Percentiles rank a stretch among this genome's conserved stretches.
Evolutionary conservation across 1,139 yeast species (phyloP).

Genomic region (Blastobotrys proliferans): DNA sequence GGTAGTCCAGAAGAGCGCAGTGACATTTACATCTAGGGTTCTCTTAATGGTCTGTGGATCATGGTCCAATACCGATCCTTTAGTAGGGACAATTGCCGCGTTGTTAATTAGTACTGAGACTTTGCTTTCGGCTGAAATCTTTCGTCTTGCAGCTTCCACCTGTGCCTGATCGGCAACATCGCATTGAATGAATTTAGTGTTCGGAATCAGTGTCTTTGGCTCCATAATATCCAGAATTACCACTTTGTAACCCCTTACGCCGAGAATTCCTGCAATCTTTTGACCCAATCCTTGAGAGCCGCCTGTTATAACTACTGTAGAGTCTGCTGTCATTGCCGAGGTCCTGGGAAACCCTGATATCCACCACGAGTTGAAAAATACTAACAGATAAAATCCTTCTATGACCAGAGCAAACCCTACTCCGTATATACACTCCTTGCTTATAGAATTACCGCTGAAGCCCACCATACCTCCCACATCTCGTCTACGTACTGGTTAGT

Average conservation of each 20-base stretch:
- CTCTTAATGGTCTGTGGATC: slow-evolving; percentile 26
- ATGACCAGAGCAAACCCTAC: slow-evolving; percentile 11
- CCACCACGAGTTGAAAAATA: slow-evolving; percentile 16
- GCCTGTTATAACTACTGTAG: slow-evolving; percentile 53
- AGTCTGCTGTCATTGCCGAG: slow-evolving; percentile 15
- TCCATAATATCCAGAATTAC: slow-evolving; percentile 49
- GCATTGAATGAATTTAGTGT: slow-evolving; percentile 41
- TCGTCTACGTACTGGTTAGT: slow-evolving; percentile 1
- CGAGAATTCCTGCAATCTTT: slow-evolving; percentile 40
- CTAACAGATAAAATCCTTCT: slow-evolving; percentile 14
- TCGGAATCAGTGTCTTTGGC: slow-evolving; percentile 32
- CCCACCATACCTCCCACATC: slow-evolving; percentile 9
- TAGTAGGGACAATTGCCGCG: slow-evolving; percentile 64
- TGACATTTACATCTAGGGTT: slow-evolving; percentile 51
- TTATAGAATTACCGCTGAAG: neutral
- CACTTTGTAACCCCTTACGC: slow-evolving; percentile 35
- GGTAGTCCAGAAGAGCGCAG: slow-evolving; percentile 53
- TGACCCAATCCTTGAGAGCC: slow-evolving; percentile 61
- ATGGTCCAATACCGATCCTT: slow-evolving; percentile 39
- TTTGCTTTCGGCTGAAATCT: slow-evolving; percentile 23
- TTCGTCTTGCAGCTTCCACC: slow-evolving; percentile 32
- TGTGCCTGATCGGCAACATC: slow-evolving; percentile 45
- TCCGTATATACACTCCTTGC: neutral
- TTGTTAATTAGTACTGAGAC: slow-evolving; percentile 63
- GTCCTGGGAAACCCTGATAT: slow-evolving; percentile 21